phyloP scores from a whole-genome alignment of 768 basidiomycete genomes.

The Naematelia aurantialba region DNA sequence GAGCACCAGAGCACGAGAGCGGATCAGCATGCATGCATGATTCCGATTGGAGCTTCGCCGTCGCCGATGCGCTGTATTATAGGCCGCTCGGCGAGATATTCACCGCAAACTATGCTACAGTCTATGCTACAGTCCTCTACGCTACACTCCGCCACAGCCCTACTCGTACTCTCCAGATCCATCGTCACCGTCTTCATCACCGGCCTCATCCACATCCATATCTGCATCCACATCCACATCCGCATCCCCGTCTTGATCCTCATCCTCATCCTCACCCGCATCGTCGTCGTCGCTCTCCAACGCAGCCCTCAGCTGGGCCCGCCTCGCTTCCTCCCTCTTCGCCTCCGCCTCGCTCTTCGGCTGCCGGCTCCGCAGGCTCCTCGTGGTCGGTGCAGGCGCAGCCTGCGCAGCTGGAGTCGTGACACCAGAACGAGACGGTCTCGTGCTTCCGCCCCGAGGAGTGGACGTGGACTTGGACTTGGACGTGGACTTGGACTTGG shows the following conservation, averaged over 20 bases:
- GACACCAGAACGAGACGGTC: slow-evolving; percentile 24
- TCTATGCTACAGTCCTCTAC: too few relatives aligned
- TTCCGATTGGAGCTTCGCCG: too few relatives aligned
- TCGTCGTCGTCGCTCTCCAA: slow-evolving; percentile 8
- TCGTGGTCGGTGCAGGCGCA: slow-evolving; percentile 46
- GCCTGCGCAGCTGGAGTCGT: slow-evolving; percentile 8
- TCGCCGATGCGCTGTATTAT: too few relatives aligned
- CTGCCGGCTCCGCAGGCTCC: slow-evolving; percentile 61
- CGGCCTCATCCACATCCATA: slow-evolving; percentile 1
- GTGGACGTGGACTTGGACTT: background rate
- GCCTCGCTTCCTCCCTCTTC: slow-evolving; percentile 56
- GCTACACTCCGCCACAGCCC: background rate
- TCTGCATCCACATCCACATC: background rate
- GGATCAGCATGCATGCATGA: too few relatives aligned
- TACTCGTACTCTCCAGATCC: background rate
- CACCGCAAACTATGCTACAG: too few relatives aligned
- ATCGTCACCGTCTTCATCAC: background rate
- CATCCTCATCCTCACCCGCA: slow-evolving; percentile 10
- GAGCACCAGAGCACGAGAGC: too few relatives aligned
- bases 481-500: background rate
- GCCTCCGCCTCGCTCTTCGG: slow-evolving; percentile 58
- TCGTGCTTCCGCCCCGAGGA: background rate
- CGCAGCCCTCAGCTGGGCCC: slow-evolving; percentile 46
- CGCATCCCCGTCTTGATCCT: too few relatives aligned
- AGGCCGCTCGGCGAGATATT: too few relatives aligned